Evolutionary conservation across 345 rosid genomes (phyloP), one percentile per base, ranked within the genome.

Genomic region (Eucalyptus pumila): DNA sequence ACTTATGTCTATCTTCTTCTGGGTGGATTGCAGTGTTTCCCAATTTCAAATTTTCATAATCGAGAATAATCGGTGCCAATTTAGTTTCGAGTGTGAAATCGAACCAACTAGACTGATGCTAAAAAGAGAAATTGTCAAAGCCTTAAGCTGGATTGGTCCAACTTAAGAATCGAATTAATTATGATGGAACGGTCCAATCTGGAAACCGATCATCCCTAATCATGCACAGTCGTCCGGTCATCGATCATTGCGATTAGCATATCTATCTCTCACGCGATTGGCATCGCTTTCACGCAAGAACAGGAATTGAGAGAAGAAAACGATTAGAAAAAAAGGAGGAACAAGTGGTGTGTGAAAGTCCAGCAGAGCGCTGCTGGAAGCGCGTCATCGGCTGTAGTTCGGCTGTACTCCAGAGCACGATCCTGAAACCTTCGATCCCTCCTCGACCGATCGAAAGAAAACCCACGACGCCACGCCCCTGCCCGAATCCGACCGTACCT

Each of bases 171-270:
- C 32, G 8, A 2, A 60, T 27, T 30, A 9, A 27, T 12, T 27
- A 4, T 2, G 2, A 0, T 60, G 32, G 4, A 27, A 60, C 2
- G 8, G 16, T 5, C 32, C 0, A 24, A 0, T 56, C 6, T 0
- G 26, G 11, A 9, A 21, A 56, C 30, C 6, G 62, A 6, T 62
- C 69, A 13, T 30, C 34, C 4, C 32, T 62, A 30, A 65, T 65
- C 0, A n/a, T n/a, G 34, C 21, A 65, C 2, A 34, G 15, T 27
- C 32, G 15, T 7, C 69, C 4, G 76, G 37, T 65, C 27, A 24
- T 76, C 40, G 23, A 9, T 11, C 45, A 17, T 17, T 8, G 3
- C 2, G 42, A 72, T 34, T 9, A 34, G 45, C 26, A 34, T 40
- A 40, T 34, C 1, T 37, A 42, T 30, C 11, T 3, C 24, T 19